These are phyloP conservation scores for Rhododendron kiyosumense DNA, from an alignment of 148 eudicot genomes.

Conservation along the genomic window DNA sequence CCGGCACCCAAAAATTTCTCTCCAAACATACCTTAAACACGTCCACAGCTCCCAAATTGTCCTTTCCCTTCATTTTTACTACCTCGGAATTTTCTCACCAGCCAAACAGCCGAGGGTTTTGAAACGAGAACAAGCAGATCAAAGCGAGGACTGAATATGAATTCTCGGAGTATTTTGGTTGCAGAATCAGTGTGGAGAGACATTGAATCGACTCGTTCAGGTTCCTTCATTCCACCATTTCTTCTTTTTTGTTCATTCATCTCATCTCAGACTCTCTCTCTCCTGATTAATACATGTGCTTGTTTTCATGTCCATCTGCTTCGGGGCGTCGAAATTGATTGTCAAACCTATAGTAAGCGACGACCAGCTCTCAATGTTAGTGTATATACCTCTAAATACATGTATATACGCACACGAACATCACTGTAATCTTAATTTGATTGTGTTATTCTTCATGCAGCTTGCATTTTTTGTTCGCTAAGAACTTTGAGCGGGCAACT, in stretches of 20 bases:
- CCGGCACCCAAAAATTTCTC: too few relatives aligned
- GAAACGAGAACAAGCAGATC: neutral
- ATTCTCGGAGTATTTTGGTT: conserved; percentile 34
- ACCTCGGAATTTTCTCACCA: neutral
- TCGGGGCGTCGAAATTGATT: conserved; percentile 6
- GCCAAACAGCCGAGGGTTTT: conserved; percentile 7
- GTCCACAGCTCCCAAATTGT: too few relatives aligned
- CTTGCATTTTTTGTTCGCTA: conserved; percentile 75
- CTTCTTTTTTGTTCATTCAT: neutral
- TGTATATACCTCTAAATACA: neutral
- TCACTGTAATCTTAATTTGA: neutral
- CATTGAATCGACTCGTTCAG: conserved; percentile 62
- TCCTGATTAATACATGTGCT: neutral
- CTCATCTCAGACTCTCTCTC: too few relatives aligned
- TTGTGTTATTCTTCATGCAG: conserved; percentile 22
- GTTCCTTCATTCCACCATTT: conserved; percentile 15
- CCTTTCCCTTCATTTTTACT: neutral
- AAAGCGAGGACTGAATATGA: conserved; percentile 29
- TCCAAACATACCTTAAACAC: too few relatives aligned
- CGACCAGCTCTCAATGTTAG: conserved; percentile 70
- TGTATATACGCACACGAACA: neutral
- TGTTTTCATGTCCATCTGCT: conserved; percentile 2
- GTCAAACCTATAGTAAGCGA: conserved; percentile 45
- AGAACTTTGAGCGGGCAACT: conserved; percentile 81
- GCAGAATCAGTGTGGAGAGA: conserved; percentile 63